phyloP scores from a whole-genome alignment of 2,329 filamentous ascomycete genomes.

The Aspergillus cejpii region DNA sequence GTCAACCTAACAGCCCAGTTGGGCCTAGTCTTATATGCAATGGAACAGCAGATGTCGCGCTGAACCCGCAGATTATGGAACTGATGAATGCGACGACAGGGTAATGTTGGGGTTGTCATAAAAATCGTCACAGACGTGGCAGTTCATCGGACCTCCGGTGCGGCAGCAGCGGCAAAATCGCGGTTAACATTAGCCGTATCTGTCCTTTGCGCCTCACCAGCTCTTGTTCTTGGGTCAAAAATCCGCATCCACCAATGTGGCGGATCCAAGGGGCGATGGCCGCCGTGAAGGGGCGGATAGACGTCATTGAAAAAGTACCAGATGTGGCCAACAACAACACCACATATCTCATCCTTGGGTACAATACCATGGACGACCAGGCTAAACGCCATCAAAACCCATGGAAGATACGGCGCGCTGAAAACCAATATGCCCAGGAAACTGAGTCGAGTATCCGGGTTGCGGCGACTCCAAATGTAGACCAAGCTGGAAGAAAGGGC shows the following conservation, averaged over 20 bases:
- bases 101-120: neutral
- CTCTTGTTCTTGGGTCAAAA: constrained; percentile 50
- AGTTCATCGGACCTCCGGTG: constrained; percentile 29
- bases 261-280: constrained; percentile 78
- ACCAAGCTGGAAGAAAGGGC: constrained; percentile 87
- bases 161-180: constrained; percentile 31
- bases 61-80: too few species aligned
- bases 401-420: constrained; percentile 87
- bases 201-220: constrained; percentile 15
- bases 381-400: constrained; percentile 91
- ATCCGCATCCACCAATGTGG: constrained; percentile 83
- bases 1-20: neutral
- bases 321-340: constrained; percentile 87
- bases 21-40: too few species aligned
- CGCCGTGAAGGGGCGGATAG: constrained; percentile 83
- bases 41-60: too few species aligned
- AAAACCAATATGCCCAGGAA: constrained; percentile 86
- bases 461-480: constrained; percentile 95
- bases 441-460: constrained; percentile 83
- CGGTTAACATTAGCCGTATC: constrained; percentile 26
- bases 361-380: constrained; percentile 82
- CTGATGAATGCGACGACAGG: too few species aligned
- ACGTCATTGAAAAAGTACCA: constrained; percentile 99
- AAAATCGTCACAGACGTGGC: neutral
- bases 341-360: constrained; percentile 93